Evolutionary conservation across 768 basidiomycete species (phyloP), one percentile per base, ranked within the genome.

Genomic region (Zangia roseola): DNA sequence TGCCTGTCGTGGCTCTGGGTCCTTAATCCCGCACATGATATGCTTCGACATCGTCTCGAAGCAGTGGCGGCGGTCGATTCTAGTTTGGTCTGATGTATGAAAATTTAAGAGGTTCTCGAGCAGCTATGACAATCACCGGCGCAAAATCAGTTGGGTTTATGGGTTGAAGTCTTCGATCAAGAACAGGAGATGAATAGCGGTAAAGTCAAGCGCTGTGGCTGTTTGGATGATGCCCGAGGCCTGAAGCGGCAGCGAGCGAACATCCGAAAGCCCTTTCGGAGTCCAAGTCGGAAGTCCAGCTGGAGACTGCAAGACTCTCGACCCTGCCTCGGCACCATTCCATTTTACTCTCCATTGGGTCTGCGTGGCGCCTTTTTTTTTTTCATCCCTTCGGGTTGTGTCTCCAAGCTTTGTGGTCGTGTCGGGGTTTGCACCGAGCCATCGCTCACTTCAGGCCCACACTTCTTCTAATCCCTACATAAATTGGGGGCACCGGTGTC

Each of bases 41-140:
- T 31, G 14, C 1, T 16, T 9, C 31, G 31, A 31, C 14, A 31
- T 31, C 6, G 31, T 16, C 14, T 28, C 14, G 31, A 13, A 30
- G 14, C 40, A 48, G 53, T 38, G 54, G 51, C 34, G 49, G 56
- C 55, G 43, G 42, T 40, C 16, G 24, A 42, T 43, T 46, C 8
- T 44, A 20, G 40, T 40, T 24, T 47, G n/a, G 49, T 36, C 38
- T 51, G 34, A 44, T 47, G 12, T 17, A 36, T 10, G 36, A 40
- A 33, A 30, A 28, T 31, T 35, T 40, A 37, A 24, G 42, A 39
- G 42, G 33, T 43, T 39, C 14, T 10, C 39, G 4, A 46, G 34
- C 8, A 21, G 30, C n/a, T n/a, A 26, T 37, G 37, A 20, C 28
- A 16, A 43, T 34, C 46, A 24, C 44, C 38, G 5, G 34, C 19